phyloP scores from a whole-genome alignment of 139 green algal species.

The Chlamydomonas schloesseri region DNA sequence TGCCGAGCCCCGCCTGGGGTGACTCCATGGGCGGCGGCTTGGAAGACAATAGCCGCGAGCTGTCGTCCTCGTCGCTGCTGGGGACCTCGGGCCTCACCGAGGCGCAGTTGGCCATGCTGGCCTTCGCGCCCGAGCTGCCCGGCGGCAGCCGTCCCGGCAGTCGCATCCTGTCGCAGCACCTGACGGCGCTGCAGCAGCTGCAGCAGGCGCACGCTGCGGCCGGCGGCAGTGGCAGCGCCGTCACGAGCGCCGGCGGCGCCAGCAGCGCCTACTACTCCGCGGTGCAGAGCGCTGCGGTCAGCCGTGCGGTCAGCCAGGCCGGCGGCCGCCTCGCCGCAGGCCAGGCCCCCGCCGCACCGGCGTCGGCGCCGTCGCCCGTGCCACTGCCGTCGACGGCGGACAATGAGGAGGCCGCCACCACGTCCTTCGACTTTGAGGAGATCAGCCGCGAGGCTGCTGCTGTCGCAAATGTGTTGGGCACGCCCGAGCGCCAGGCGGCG shows the following conservation, averaged over 20 bases:
- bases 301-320: neutral
- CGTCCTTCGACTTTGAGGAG: conserved; percentile 34
- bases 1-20: neutral
- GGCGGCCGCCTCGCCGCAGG: neutral
- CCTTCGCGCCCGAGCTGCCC: conserved; percentile 24
- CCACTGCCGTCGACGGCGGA: neutral
- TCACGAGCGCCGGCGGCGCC: neutral
- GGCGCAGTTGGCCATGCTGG: conserved; percentile 18
- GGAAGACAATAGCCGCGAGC: neutral
- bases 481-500: neutral
- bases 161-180: neutral
- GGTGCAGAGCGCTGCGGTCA: neutral
- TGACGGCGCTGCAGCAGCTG: neutral
- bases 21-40: neutral
- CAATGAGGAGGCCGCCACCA: neutral
- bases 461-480: neutral
- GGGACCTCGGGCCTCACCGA: neutral
- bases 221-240: neutral
- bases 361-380: too few species aligned
- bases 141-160: conserved; percentile 3
- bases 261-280: neutral
- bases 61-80: neutral
- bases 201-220: neutral
- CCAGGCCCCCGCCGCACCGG: neutral
- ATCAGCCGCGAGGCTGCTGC: conserved; percentile 27